Evolutionary conservation across 345 rosid genomes (phyloP).

Genomic region (Melaleuca alternifolia): DNA sequence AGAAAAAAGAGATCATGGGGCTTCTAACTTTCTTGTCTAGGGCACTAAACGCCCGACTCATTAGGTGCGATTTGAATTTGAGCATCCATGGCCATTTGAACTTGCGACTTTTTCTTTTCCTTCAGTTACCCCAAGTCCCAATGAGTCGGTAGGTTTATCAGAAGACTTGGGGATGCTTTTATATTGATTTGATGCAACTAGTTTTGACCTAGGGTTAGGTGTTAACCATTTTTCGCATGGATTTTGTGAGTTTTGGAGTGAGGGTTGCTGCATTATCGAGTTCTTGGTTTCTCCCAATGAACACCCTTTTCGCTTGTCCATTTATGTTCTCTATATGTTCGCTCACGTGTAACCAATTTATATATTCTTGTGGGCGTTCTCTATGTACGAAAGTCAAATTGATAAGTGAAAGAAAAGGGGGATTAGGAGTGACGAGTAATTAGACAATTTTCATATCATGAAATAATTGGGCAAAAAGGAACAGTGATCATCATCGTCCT

Average conservation of each 20-base stretch:
- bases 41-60: background rate
- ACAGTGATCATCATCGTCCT: accelerated
- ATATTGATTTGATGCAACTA: background rate
- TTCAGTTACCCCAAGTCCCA: background rate
- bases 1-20: background rate
- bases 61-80: background rate
- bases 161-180: background rate
- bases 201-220: background rate
- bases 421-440: background rate
- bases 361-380: background rate
- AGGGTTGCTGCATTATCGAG: background rate
- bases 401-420: background rate
- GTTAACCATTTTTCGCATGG: background rate
- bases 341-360: background rate
- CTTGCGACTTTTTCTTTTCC: background rate
- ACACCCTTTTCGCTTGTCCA: background rate
- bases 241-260: background rate
- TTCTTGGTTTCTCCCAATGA: background rate
- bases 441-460: background rate
- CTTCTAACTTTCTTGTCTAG: background rate
- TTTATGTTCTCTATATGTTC: background rate
- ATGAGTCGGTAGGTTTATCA: background rate
- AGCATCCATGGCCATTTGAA: background rate
- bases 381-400: background rate
- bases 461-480: background rate